phyloP scores from a whole-genome alignment of 2,329 filamentous ascomycete genomes.

The Coleophoma eucalyptorum region DNA sequence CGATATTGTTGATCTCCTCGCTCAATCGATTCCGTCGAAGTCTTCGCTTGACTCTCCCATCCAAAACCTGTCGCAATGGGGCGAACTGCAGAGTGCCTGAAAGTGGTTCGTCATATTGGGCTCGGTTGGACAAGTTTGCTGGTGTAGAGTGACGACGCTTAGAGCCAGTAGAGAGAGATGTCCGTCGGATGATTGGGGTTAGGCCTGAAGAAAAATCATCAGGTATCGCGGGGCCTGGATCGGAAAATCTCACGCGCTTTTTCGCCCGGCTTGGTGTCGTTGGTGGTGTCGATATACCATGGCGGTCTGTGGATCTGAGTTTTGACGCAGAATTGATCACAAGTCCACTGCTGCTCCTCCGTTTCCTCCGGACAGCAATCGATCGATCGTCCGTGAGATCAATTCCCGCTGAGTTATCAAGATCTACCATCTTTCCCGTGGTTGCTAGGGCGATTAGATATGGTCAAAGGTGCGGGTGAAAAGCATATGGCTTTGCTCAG shows the following conservation, averaged over 20 bases:
- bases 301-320: constrained; percentile 7
- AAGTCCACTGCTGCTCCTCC: constrained; percentile 35
- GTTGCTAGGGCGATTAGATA: neutral
- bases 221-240: constrained; percentile 41
- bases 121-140: constrained; percentile 16
- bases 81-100: constrained; percentile 40
- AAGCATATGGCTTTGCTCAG: too few species aligned
- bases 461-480: too few species aligned
- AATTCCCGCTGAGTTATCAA: constrained; percentile 21
- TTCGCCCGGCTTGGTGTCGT: constrained; percentile 28
- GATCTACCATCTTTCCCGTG: constrained; percentile 15
- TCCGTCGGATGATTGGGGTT: constrained; percentile 53
- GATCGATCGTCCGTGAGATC: constrained; percentile 39
- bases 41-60: constrained; percentile 53
- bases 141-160: constrained; percentile 45
- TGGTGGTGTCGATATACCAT: constrained; percentile 23
- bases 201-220: constrained; percentile 42
- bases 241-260: constrained; percentile 56
- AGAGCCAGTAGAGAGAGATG: constrained; percentile 37
- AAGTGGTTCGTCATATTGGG: constrained; percentile 16
- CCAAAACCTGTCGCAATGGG: constrained; percentile 50
- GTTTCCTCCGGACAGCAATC: constrained; percentile 51
- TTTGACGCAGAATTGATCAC: constrained; percentile 12
- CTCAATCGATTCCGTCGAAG: constrained; percentile 52
- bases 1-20: constrained; percentile 52